Evolutionary conservation across 768 basidiomycete genomes (phyloP).

Genomic region (Panellus pusillus): DNA sequence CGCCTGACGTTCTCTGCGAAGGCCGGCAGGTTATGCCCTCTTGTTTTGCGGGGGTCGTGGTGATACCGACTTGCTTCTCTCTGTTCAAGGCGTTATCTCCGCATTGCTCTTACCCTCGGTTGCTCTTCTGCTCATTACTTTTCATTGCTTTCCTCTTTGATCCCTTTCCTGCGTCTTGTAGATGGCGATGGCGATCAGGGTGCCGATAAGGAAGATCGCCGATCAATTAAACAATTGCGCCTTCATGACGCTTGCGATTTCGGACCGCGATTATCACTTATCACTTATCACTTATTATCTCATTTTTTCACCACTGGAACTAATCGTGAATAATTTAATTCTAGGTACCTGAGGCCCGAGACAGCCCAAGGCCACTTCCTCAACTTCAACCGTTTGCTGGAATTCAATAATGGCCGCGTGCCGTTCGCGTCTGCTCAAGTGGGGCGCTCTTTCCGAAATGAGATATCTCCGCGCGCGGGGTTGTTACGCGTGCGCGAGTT

Average conservation of each 20-base stretch:
- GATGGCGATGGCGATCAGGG: constrained; percentile 1
- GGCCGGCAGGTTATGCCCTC: background rate
- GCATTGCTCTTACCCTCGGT: background rate
- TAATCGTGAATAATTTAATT: background rate
- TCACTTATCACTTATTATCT: background rate
- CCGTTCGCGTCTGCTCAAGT: constrained; percentile 98
- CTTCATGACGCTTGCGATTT: background rate
- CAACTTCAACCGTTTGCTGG: constrained; percentile 94
- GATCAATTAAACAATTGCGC: constrained; percentile 1
- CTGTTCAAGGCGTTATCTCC: constrained; percentile 8
- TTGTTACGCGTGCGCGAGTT: constrained; percentile 97
- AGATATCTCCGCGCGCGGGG: constrained; percentile 96
- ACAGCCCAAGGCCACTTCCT: constrained; percentile 99
- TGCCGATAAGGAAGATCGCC: constrained; percentile 7
- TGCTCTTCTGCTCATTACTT: background rate
- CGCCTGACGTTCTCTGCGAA: background rate
- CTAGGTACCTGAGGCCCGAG: constrained; percentile 92
- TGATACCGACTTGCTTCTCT: constrained; percentile 4
- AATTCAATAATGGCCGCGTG: constrained; percentile 95
- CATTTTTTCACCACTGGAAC: background rate
- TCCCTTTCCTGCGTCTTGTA: constrained; percentile 3
- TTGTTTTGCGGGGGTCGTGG: background rate
- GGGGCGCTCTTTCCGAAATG: constrained; percentile 95
- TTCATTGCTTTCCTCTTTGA: background rate
- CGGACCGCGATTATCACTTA: background rate